phyloP scores from a whole-genome alignment of 2,329 filamentous ascomycete genomes.

The Reticulascus tulasneorum region DNA sequence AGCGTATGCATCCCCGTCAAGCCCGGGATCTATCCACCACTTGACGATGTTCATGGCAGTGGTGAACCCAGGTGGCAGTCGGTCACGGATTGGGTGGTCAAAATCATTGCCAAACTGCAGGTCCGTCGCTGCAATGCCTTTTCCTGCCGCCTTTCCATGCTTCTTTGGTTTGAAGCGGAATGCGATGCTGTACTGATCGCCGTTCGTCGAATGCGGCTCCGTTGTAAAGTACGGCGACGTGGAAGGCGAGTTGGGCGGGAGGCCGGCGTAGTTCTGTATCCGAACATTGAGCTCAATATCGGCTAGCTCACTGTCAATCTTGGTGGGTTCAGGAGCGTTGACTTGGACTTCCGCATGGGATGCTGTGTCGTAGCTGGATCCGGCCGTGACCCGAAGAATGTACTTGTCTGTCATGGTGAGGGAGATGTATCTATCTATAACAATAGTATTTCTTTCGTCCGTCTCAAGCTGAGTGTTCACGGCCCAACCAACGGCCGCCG shows the following conservation, averaged over 20 bases:
- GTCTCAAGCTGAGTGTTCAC: no score
- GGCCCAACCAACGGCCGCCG: no score
- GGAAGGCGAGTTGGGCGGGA: conserved; percentile 64
- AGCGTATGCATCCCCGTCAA: conserved; percentile 86
- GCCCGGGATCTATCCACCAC: conserved; percentile 85
- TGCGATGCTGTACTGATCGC: conserved; percentile 81
- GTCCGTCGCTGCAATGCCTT: conserved; percentile 63
- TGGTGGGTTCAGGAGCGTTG: conserved; percentile 62
- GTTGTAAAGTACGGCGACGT: conserved; percentile 75
- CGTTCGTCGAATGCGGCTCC: conserved; percentile 59
- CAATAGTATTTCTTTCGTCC: no score
- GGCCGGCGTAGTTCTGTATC: conserved; percentile 63
- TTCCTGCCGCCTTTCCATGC: conserved; percentile 14
- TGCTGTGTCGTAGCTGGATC: conserved; percentile 67
- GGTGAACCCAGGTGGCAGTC: conserved; percentile 80
- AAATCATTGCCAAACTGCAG: conserved; percentile 96
- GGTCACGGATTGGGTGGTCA: conserved; percentile 81
- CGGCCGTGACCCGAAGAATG: conserved; percentile 76
- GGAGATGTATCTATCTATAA: neutral
- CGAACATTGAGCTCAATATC: conserved; percentile 70
- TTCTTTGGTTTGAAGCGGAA: conserved; percentile 73
- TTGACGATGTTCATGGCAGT: conserved; percentile 81
- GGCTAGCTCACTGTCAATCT: conserved; percentile 60
- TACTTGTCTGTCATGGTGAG: conserved; percentile 64
- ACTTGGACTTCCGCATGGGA: conserved; percentile 72